These are phyloP conservation scores for Hordeum marinum DNA, from an alignment of 176 grass and related monocot species.

Conservation along the genomic window DNA sequence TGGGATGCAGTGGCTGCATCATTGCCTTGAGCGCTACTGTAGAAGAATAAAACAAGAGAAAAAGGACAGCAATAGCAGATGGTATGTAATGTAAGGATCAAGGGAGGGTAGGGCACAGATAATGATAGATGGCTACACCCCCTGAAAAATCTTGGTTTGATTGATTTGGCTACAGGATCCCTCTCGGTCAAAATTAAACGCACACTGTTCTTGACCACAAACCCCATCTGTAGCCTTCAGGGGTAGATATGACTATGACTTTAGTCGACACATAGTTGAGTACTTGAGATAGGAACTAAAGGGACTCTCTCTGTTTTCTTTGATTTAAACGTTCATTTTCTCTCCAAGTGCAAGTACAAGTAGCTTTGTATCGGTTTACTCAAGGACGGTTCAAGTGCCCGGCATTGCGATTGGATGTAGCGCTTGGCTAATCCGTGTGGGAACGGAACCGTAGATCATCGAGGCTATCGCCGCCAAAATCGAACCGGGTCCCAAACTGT, in stretches of 20 bases:
- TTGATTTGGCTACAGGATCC: not conserved
- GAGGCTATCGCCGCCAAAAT: constrained; percentile 49
- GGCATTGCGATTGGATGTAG: constrained; percentile 68
- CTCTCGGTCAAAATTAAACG: too few species aligned
- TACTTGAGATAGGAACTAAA: not conserved
- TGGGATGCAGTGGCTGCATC: not conserved
- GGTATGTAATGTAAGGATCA: not conserved
- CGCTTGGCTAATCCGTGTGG: constrained; percentile 37
- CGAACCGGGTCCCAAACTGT: constrained; percentile 12
- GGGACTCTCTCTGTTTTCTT: not conserved
- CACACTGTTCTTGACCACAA: too few species aligned
- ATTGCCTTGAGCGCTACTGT: not conserved
- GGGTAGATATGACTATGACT: not conserved
- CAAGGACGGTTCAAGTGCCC: constrained; percentile 76
- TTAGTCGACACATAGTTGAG: not conserved
- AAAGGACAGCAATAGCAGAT: not conserved
- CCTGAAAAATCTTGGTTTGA: not conserved
- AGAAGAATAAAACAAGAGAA: not conserved
- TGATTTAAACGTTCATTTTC: not conserved
- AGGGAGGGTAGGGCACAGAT: not conserved
- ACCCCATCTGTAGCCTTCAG: not conserved
- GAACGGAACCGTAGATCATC: constrained; percentile 39
- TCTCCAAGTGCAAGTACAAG: not conserved
- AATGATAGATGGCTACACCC: not conserved
- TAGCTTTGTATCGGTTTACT: constrained; percentile 47